A percentile compares a stretch with the other conserved stretches of the same genome.
phyloP scores from a whole-genome alignment of 257 asterid genomes.

The Solanum bulbocastanum region DNA sequence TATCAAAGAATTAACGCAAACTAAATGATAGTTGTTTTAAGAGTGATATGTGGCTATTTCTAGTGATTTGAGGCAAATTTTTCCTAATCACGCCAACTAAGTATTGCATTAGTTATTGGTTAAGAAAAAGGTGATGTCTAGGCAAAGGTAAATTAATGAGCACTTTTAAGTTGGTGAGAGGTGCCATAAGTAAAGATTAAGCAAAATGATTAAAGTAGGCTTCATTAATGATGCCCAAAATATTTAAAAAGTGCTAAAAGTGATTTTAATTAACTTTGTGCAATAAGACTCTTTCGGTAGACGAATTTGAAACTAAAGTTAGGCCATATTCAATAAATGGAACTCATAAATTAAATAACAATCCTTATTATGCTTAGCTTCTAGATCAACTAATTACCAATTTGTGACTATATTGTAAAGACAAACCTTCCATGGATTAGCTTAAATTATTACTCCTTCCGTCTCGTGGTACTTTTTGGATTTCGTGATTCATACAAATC shows the following conservation, averaged over 20 bases:
- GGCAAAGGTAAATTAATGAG: slow-evolving; percentile 4
- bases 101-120: background rate
- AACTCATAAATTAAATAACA: background rate
- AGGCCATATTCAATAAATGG: background rate
- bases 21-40: background rate
- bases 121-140: background rate
- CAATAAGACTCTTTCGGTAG: background rate
- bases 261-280: background rate
- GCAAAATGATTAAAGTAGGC: slow-evolving; percentile 11
- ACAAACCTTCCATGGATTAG: background rate
- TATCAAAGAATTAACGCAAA: background rate
- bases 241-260: background rate
- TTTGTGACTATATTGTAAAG: background rate
- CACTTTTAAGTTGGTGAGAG: slow-evolving; percentile 5
- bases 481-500: too few species aligned
- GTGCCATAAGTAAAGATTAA: slow-evolving; percentile 13
- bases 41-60: background rate
- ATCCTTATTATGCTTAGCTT: background rate
- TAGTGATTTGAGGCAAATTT: background rate
- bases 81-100: background rate
- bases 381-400: background rate
- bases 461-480: accelerated
- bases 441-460: background rate
- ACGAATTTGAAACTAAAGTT: background rate
- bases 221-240: background rate